Evolutionary conservation across 2,329 filamentous ascomycete genomes (phyloP).

Genomic region (Fusarium miscanthi): DNA sequence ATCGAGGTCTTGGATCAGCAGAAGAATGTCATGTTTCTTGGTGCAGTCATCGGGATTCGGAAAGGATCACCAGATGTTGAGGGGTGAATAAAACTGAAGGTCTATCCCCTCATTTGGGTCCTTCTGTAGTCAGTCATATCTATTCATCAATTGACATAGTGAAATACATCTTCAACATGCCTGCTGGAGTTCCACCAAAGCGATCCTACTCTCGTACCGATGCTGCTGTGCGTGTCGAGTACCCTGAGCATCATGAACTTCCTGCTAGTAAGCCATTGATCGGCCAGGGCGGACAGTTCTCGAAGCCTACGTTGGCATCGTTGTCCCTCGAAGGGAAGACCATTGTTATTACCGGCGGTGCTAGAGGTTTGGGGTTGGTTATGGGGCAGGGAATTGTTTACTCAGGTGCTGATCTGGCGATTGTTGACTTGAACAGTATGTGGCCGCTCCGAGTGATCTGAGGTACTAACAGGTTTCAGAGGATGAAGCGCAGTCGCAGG

Average conservation of each 20-base stretch:
- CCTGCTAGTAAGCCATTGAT: conserved; percentile 76
- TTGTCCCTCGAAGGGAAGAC: conserved; percentile 89
- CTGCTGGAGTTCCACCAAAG: conserved; percentile 27
- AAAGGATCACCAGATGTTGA: conserved; percentile 1
- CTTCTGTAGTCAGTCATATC: neutral
- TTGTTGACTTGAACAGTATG: conserved; percentile 92
- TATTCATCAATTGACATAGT: neutral
- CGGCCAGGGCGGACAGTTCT: conserved; percentile 81
- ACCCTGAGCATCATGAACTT: conserved; percentile 78
- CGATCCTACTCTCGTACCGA: conserved; percentile 78
- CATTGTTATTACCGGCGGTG: conserved; percentile 88
- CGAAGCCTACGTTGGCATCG: conserved; percentile 83
- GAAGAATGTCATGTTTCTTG: neutral
- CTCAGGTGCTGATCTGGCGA: conserved; percentile 87
- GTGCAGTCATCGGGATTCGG: neutral
- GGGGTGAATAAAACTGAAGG: conserved; percentile 3
- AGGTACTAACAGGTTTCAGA: conserved; percentile 59
- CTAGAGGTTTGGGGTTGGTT: conserved; percentile 86
- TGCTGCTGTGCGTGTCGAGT: conserved; percentile 79
- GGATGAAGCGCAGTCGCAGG: conserved; percentile 84
- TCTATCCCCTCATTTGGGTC: neutral
- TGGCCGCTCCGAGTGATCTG: conserved; percentile 25
- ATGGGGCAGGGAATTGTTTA: conserved; percentile 93
- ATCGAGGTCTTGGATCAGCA: neutral
- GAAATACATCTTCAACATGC: conserved; percentile 4